A percentile compares a stretch with the other conserved stretches of the same genome.
These are phyloP conservation scores for Coemansia sp. DNA, from an alignment of 192 early-diverging fungal genomes.

Conservation along the genomic window DNA sequence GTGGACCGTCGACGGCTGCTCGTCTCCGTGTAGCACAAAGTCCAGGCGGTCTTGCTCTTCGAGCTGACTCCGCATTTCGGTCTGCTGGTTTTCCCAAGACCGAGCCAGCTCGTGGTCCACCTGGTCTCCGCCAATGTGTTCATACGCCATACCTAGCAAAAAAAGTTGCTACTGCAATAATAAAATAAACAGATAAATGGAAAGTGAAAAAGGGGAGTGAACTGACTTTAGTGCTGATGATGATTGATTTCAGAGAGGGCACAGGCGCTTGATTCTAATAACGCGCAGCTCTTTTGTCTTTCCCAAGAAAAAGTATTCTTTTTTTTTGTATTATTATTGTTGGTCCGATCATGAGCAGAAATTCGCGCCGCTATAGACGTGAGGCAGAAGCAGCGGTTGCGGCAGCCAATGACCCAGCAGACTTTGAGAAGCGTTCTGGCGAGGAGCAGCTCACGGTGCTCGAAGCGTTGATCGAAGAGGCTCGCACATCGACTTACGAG, in stretches of 20 bases:
- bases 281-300: background rate
- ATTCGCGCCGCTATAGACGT: constrained; percentile 21
- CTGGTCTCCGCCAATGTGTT: background rate
- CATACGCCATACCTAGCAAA: background rate
- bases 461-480: constrained; percentile 27
- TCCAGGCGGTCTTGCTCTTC: constrained; percentile 21
- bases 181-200: background rate
- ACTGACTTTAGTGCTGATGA: background rate
- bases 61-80: constrained; percentile 25
- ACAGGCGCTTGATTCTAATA: background rate
- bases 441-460: constrained; percentile 31
- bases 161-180: background rate
- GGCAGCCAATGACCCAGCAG: constrained; percentile 7
- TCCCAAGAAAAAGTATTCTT: background rate
- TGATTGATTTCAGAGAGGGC: background rate
- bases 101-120: constrained; percentile 9
- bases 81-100: constrained; percentile 23
- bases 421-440: constrained; percentile 21
- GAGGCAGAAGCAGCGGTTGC: constrained; percentile 2
- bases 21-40: constrained; percentile 11
- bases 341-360: constrained; percentile 20
- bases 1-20: background rate
- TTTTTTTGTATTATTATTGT: background rate
- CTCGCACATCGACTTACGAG: constrained; percentile 36
- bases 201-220: background rate